Percentiles rank a stretch among this genome's conserved stretches.
Evolutionary conservation across 352 stramenopile genomes (phyloP).

Genomic region (Pythium dissimile): DNA sequence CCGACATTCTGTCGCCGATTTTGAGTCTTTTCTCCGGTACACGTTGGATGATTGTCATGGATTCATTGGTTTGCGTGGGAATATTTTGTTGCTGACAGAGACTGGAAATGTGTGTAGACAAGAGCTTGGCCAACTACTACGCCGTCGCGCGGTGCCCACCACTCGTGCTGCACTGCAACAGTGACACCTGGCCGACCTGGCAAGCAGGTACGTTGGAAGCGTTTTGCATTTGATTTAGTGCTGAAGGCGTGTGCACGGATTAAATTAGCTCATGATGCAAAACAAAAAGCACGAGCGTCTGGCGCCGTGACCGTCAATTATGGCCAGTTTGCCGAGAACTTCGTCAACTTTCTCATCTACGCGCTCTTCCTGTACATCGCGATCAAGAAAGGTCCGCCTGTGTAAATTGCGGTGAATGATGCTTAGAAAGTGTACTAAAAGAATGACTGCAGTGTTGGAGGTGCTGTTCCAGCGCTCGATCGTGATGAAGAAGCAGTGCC

Average conservation of each 20-base stretch:
- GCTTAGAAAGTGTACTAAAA: background rate
- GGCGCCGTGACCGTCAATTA: constrained; percentile 71
- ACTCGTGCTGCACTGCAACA: constrained; percentile 30
- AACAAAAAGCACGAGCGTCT: constrained; percentile 47
- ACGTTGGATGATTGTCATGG: background rate
- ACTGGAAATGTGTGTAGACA: constrained; percentile 34
- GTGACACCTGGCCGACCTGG: constrained; percentile 57
- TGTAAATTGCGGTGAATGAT: too few relatives aligned
- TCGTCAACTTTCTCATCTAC: constrained; percentile 74
- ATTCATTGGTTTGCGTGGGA: background rate
- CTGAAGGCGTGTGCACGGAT: too few relatives aligned
- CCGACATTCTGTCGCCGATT: constrained; percentile 59
- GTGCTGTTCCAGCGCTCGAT: constrained; percentile 63
- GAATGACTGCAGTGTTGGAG: constrained; percentile 32
- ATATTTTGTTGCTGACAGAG: background rate
- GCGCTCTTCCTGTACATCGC: constrained; percentile 68
- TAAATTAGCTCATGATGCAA: too few relatives aligned
- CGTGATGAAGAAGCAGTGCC: constrained; percentile 59
- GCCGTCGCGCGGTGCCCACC: constrained; percentile 46
- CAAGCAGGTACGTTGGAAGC: constrained; percentile 37
- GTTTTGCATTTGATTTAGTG: too few relatives aligned
- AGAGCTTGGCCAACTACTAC: constrained; percentile 63
- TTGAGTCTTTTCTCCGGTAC: constrained; percentile 67
- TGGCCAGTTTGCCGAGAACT: constrained; percentile 60
- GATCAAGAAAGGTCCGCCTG: constrained; percentile 64